These are phyloP conservation scores for Astrothelium subdiscretum DNA, from an alignment of 495 filamentous ascomycete species.

Conservation along the genomic window DNA sequence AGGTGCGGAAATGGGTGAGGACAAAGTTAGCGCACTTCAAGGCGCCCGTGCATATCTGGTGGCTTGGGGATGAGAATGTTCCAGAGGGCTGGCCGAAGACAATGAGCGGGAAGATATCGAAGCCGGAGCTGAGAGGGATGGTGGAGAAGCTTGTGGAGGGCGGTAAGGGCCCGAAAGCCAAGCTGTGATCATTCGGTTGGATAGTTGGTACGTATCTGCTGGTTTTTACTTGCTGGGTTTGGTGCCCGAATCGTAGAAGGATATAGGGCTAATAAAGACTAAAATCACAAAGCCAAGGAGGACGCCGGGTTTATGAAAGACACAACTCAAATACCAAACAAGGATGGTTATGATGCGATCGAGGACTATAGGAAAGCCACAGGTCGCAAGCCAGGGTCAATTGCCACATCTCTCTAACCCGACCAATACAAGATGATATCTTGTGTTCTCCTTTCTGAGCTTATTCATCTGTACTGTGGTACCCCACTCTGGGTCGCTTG, in stretches of 20 bases:
- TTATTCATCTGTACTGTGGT: not conserved
- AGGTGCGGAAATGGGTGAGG: slow-evolving; percentile 13
- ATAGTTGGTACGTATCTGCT: not conserved
- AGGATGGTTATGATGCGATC: not conserved
- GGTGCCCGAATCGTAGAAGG: not conserved
- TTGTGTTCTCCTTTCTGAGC: not conserved
- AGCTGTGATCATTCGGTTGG: not conserved
- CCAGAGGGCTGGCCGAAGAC: slow-evolving; percentile 18
- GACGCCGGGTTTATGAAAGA: not conserved
- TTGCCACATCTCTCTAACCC: not conserved
- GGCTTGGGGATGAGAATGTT: slow-evolving; percentile 12
- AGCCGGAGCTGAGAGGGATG: slow-evolving; percentile 16
- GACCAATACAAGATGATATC: not conserved
- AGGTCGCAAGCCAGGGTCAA: not conserved
- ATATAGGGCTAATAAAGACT: not conserved
- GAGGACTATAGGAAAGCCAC: not conserved
- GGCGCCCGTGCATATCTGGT: slow-evolving; percentile 16
- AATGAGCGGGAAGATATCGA: slow-evolving; percentile 17
- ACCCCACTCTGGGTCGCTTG: not conserved
- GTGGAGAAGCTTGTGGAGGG: slow-evolving; percentile 5
- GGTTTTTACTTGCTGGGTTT: not conserved
- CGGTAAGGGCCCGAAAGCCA: not conserved
- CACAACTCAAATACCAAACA: not conserved
- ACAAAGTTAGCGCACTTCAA: slow-evolving; percentile 19
- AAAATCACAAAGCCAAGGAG: not conserved